Evolutionary conservation across 228 moss, liverwort and hornwort genomes (phyloP).

Genomic region (Sphagnum magellanicum): DNA sequence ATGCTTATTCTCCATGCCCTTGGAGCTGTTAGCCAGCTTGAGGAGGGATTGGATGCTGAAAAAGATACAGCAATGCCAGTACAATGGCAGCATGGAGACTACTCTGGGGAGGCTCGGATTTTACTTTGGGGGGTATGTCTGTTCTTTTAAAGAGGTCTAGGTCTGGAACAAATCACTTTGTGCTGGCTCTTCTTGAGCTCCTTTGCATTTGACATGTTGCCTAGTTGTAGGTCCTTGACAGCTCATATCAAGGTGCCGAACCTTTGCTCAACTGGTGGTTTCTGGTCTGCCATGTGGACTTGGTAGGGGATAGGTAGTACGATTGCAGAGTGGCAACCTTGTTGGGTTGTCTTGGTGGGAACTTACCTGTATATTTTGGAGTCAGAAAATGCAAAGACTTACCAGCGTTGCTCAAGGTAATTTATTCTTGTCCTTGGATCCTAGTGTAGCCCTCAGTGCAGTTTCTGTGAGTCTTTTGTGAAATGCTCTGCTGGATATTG

Average conservation of each 20-base stretch:
- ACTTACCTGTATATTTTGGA: slow-evolving; percentile 85
- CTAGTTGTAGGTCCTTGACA: no score
- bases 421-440: not conserved
- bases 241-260: no score
- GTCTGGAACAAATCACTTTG: not conserved
- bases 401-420: slow-evolving; percentile 78
- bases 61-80: slow-evolving; percentile 24
- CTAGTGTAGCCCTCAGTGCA: no score
- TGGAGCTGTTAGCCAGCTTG: slow-evolving; percentile 37
- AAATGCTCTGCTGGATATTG: no score
- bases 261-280: no score
- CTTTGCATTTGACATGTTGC: no score
- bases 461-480: no score
- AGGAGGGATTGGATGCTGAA: slow-evolving; percentile 26
- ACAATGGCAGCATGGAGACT: slow-evolving; percentile 71
- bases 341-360: slow-evolving; percentile 75
- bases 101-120: slow-evolving; percentile 72
- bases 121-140: slow-evolving; percentile 86
- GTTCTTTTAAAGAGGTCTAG: not conserved
- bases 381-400: slow-evolving; percentile 61
- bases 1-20: slow-evolving; percentile 66
- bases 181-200: no score
- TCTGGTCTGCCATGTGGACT: not conserved
- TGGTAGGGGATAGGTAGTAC: slow-evolving; percentile 84
- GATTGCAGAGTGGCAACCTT: slow-evolving; percentile 87